Conservation (phyloP, 23 red algal genomes). For the Chondrus crispus region DNA sequence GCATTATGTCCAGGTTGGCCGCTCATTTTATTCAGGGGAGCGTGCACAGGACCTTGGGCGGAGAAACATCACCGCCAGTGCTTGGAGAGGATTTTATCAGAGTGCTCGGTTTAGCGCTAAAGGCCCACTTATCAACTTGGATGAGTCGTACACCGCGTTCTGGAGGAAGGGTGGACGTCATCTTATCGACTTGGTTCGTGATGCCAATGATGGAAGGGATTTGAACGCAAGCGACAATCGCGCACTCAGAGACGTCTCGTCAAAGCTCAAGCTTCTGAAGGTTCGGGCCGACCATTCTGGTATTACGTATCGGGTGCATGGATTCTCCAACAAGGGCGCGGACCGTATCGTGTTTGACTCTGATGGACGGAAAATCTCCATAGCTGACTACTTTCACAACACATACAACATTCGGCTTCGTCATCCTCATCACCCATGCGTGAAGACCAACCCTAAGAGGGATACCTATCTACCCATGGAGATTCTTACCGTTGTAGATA, state of each 20-base stretch:
- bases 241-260: background rate
- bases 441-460: constrained; percentile 38
- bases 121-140: constrained; percentile 44
- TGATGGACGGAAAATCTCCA: constrained; percentile 30
- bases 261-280: constrained; percentile 22
- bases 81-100: constrained; percentile 65
- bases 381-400: constrained; percentile 43
- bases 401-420: constrained; percentile 14
- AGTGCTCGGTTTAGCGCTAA: constrained; percentile 15
- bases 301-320: constrained; percentile 36
- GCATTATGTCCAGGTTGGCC: constrained; percentile 49
- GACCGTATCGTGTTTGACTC: constrained; percentile 41
- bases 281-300: constrained; percentile 31
- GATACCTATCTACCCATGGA: constrained; percentile 62
- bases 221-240: background rate
- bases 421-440: constrained; percentile 20
- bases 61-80: constrained; percentile 14
- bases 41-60: background rate
- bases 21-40: constrained; percentile 38
- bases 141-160: constrained; percentile 58
- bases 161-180: constrained; percentile 35
- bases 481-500: constrained; percentile 32
- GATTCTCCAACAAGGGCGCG: constrained; percentile 38
- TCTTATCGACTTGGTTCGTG: background rate
- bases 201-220: constrained; percentile 40